Evolutionary conservation across 495 filamentous ascomycete genomes (phyloP).

Genomic region (Terfezia claveryi): DNA sequence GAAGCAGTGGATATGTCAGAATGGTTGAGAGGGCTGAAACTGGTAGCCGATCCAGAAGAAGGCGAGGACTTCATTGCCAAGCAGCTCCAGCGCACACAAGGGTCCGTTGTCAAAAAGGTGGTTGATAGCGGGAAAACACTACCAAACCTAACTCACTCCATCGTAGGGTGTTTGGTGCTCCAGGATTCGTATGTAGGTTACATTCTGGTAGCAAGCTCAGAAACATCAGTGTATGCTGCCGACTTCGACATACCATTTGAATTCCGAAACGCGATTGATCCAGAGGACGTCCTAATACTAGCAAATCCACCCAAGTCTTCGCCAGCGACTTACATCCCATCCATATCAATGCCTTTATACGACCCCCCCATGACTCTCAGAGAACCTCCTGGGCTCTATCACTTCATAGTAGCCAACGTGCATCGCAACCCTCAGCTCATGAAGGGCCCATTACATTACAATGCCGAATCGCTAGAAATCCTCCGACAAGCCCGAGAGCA

Average conservation of each 20-base stretch:
- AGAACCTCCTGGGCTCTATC: background rate
- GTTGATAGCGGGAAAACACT: slow-evolving; percentile 10
- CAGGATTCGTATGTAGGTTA: slow-evolving; percentile 19
- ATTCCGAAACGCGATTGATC: too few species aligned
- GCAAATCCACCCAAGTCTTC: background rate
- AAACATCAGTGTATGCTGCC: slow-evolving; percentile 3
- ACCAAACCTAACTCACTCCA: background rate
- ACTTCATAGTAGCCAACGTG: background rate
- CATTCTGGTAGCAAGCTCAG: slow-evolving; percentile 11
- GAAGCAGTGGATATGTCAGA: slow-evolving; percentile 15
- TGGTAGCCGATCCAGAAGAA: slow-evolving; percentile 11
- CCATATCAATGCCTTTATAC: background rate
- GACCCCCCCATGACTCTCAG: background rate
- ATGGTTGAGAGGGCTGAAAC: slow-evolving; percentile 10
- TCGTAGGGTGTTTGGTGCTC: slow-evolving; percentile 10
- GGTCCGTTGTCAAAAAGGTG: slow-evolving; percentile 6
- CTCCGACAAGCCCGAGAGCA: background rate
- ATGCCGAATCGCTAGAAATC: background rate
- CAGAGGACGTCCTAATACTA: background rate
- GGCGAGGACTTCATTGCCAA: slow-evolving; percentile 10
- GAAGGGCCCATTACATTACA: background rate
- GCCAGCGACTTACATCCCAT: background rate
- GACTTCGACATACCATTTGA: slow-evolving; percentile 16
- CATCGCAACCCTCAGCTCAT: background rate
- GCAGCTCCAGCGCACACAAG: slow-evolving; percentile 3